Percentiles rank a stretch among this genome's conserved stretches.
These are phyloP conservation scores for Calocybe gambosa DNA, from an alignment of 1,284 basidiomycete species.

Conservation along the genomic window DNA sequence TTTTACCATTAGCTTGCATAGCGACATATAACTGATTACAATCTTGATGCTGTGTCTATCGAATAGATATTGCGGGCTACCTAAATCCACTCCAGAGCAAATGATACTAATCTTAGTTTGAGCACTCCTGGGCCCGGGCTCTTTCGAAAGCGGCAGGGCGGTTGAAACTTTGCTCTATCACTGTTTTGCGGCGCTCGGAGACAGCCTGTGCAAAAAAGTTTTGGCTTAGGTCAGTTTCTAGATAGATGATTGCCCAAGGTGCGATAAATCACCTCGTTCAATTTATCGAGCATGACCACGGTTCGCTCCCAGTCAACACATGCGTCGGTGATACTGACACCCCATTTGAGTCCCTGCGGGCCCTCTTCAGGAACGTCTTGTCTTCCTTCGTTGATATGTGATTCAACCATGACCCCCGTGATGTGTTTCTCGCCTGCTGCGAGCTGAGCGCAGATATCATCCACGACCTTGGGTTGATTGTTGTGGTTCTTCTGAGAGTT, in stretches of 20 bases:
- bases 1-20: background rate
- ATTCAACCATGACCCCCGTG: constrained; percentile 97
- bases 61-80: background rate
- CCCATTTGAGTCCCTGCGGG: constrained; percentile 66
- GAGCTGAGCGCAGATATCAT: constrained; percentile 76
- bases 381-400: constrained; percentile 82
- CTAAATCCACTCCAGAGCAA: background rate
- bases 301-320: constrained; percentile 92
- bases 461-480: constrained; percentile 83
- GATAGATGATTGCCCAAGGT: background rate
- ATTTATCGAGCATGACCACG: constrained; percentile 65
- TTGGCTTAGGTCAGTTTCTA: background rate
- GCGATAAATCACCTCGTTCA: constrained; percentile 49
- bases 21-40: background rate
- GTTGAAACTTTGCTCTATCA: constrained; percentile 27
- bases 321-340: constrained; percentile 88
- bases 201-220: constrained; percentile 23
- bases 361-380: constrained; percentile 75
- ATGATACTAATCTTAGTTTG: constrained; percentile 1
- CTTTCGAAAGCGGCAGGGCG: constrained; percentile 28
- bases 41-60: background rate
- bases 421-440: constrained; percentile 71
- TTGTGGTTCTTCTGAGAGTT: constrained; percentile 91
- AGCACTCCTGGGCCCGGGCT: constrained; percentile 12
- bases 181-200: constrained; percentile 26